Base-by-base conservation (phyloP, 2,329 filamentous ascomycete species). In the Neurospora crassa region DNA sequence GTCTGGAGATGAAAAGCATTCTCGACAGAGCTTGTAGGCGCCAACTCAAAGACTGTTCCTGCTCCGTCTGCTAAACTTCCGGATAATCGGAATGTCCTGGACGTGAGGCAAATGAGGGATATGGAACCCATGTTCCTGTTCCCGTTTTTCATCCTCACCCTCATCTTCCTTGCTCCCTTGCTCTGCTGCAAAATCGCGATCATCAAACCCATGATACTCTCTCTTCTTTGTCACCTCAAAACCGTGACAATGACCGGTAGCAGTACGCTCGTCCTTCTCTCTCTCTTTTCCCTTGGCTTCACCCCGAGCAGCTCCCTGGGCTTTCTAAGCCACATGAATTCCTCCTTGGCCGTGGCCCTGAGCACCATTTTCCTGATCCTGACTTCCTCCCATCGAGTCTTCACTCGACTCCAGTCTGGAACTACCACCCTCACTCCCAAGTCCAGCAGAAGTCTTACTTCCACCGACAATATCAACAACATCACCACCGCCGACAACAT, bases 401-500 rank as follows among this genome's bases (percentile, higher is more conserved):
- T 63, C 29, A 3, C 24, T 63, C 0, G 29, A n/a, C 16, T 34
- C 53, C 3, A 34, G 29, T 29, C 53, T 63, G 4, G 53, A 37
- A 63, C 16, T 18, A 18, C 53, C 53, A 18, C 53, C 7, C 8
- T 34, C 24, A 63, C 4, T 6, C 1, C 14, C 8, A 2, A 34
- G 4, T 34, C 24, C 5, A 69, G 20, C 1, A 67, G 20, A n/a
- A 24, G 20, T 63, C 12, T 40, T 6, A 45, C 70, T 71, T 68
- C 59, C 34, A 69, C 41, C 45, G 12, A 34, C 20, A n/a, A 43
- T 18, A 67, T n/a, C 2, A 71, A 29, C 18, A 73, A 14, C 18
- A 76, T 7, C 11, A 74, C 78, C 16, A 76, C 72, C 47, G 68
- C 70, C 5, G 75, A 71, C 47, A 68, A 70, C 5, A 81, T 74